These are phyloP conservation scores for Rhododendron mucronatum DNA, from an alignment of 148 eudicot genomes.

Conservation along the genomic window DNA sequence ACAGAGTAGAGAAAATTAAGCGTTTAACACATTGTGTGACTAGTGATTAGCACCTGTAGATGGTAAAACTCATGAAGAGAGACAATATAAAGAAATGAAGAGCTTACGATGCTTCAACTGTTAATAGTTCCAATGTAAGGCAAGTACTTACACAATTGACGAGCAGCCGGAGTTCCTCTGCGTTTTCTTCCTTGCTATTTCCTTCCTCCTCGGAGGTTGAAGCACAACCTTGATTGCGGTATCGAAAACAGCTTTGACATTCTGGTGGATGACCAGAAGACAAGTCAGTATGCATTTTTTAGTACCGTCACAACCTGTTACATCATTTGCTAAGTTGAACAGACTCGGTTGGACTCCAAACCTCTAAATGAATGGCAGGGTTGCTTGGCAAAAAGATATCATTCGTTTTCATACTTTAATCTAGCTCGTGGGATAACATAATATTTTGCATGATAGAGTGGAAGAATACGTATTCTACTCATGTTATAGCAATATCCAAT, in stretches of 20 bases:
- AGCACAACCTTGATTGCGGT: constrained; percentile 92
- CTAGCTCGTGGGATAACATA: background rate
- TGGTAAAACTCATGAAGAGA: background rate
- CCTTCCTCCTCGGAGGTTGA: constrained; percentile 92
- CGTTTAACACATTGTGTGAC: background rate
- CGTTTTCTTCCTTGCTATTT: constrained; percentile 51
- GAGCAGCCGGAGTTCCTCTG: constrained; percentile 70
- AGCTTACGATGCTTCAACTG: background rate
- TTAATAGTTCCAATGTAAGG: background rate
- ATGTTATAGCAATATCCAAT: background rate
- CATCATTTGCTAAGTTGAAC: background rate
- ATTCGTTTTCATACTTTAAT: background rate
- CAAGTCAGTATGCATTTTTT: background rate
- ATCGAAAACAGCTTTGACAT: constrained; percentile 86
- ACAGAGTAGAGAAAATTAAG: background rate
- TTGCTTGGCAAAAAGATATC: background rate
- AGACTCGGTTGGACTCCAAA: background rate
- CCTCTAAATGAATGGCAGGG: background rate
- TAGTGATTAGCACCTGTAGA: background rate
- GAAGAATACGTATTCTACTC: background rate
- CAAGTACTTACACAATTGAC: constrained; percentile 67
- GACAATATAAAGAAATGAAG: background rate
- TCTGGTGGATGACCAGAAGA: constrained; percentile 33
- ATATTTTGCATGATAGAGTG: background rate
- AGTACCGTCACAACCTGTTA: background rate